Base-by-base conservation (phyloP, 2,329 filamentous ascomycete species). In the Periconia sp. region DNA sequence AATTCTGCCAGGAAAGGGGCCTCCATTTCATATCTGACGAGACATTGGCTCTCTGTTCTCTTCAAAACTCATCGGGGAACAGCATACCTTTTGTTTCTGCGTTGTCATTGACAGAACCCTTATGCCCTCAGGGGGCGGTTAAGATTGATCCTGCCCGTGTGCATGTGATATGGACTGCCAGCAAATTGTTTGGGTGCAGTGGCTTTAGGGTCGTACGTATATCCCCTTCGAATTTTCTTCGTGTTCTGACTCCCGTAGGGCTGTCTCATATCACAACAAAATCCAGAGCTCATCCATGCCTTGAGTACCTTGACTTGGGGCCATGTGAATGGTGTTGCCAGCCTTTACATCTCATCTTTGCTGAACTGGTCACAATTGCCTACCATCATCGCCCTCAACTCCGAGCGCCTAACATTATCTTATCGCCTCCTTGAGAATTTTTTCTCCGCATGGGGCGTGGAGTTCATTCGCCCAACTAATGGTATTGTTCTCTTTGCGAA, bases 1-100 rank as follows among this genome's bases (percentile, higher is more conserved):
- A 70, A 30, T 70, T 70, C 31, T 71, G 68, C 35, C 67, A 70
- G 41, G 66, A 71, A 42, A 56, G 63, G 1, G 60, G 57, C 1
- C 54, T 71, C 13, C 68, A 71, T 49, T 45, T 70, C 2, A 65
- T 71, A 15, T 64, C 53, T 10, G 68, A 71, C 41, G 68, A 71
- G 40, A 50, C 65, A 5, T 64, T 59, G 23, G 67, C 64, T 6
- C 50, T 69, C 0, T 52, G 58, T 3, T 46, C 46, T 6, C 51
- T 70, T 10, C 54, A 57, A 0, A 53, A 19, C 8, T 41, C 45
- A 2, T 49, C 54, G 3, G 33, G 40, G 8, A 53, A 56, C 23
- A 54, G 52, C 5, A 52, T 64, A 1, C 18, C 41, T 14, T 70
- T 71, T 17, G 61, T 66, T 3, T 65, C 62, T 14, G 64, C 64